These are phyloP conservation scores for Leucosporidium creatinivorum DNA, from an alignment of 768 basidiomycete species.

Conservation along the genomic window DNA sequence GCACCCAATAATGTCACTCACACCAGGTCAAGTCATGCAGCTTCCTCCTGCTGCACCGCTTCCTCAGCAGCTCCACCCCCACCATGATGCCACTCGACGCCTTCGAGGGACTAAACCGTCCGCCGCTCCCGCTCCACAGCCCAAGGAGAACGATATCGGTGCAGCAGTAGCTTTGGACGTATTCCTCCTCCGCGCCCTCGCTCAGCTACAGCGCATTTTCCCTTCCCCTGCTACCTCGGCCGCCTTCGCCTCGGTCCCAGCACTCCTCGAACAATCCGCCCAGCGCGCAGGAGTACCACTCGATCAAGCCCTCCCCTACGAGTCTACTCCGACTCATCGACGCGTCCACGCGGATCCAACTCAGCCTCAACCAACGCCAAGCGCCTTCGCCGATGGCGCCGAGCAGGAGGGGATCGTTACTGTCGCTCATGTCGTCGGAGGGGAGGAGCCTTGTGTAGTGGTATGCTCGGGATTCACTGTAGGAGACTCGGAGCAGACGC, in stretches of 20 bases:
- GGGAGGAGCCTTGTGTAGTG: slow-evolving; percentile 40
- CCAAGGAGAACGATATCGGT: neutral
- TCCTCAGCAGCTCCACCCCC: neutral
- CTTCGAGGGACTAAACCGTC: neutral
- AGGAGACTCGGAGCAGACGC: slow-evolving; percentile 37
- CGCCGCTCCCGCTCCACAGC: neutral
- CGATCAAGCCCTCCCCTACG: too few species aligned
- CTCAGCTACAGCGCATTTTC: neutral
- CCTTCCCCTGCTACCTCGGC: too few species aligned
- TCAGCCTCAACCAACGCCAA: too few species aligned
- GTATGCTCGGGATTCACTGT: slow-evolving; percentile 57
- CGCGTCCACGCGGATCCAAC: too few species aligned
- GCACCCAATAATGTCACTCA: neutral
- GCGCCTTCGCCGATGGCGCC: slow-evolving; percentile 30
- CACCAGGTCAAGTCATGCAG: neutral
- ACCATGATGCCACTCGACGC: neutral
- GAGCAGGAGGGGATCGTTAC: slow-evolving; percentile 45
- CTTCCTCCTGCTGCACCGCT: neutral
- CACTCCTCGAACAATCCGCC: too few species aligned
- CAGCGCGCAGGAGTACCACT: too few species aligned
- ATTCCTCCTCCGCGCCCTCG: neutral
- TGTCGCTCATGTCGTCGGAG: slow-evolving; percentile 51
- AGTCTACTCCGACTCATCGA: too few species aligned
- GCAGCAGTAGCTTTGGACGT: neutral
- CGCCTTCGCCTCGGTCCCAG: too few species aligned